Conservation (phyloP, 2,329 filamentous ascomycete genomes). For the Byssothecium circinans region DNA sequence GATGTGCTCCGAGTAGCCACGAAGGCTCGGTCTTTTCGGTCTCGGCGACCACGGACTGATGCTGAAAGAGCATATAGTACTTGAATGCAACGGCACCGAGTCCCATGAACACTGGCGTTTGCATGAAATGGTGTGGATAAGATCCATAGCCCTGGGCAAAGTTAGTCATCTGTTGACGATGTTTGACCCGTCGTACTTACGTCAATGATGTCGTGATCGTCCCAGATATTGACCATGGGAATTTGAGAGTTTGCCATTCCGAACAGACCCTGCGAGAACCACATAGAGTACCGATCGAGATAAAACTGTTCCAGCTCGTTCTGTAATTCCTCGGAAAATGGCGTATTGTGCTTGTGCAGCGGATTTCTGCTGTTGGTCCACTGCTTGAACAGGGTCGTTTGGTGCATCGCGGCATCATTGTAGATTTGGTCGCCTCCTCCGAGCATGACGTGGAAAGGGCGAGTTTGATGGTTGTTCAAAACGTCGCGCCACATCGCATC, state of each 20-base stretch:
- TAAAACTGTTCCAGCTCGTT: conserved; percentile 88
- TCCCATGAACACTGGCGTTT: conserved; percentile 83
- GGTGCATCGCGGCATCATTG: conserved; percentile 79
- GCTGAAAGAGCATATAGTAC: conserved; percentile 98
- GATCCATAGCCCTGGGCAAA: conserved; percentile 75
- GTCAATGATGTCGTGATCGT: conserved; percentile 73
- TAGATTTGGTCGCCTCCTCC: conserved; percentile 97
- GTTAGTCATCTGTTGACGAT: conserved; percentile 62
- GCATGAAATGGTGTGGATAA: conserved; percentile 90
- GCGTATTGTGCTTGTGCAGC: conserved; percentile 73
- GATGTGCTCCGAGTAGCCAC: conserved; percentile 78
- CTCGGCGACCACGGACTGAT: conserved; percentile 83
- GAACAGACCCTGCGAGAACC: conserved; percentile 96
- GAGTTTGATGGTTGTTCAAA: conserved; percentile 85
- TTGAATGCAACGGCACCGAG: conserved; percentile 93
- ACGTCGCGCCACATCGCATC: conserved; percentile 98
- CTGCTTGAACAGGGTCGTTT: conserved; percentile 75
- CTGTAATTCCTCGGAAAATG: conserved; percentile 81
- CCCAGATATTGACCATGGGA: conserved; percentile 97
- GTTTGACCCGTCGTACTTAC: conserved; percentile 26
- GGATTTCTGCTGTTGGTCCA: conserved; percentile 84
- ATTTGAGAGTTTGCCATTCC: conserved; percentile 92
- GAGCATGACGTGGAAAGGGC: conserved; percentile 97
- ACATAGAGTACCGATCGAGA: conserved; percentile 83
- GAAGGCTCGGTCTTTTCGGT: conserved; percentile 83